Evolutionary conservation across 345 rosid genomes (phyloP).

Genomic region (Gossypium bickii): DNA sequence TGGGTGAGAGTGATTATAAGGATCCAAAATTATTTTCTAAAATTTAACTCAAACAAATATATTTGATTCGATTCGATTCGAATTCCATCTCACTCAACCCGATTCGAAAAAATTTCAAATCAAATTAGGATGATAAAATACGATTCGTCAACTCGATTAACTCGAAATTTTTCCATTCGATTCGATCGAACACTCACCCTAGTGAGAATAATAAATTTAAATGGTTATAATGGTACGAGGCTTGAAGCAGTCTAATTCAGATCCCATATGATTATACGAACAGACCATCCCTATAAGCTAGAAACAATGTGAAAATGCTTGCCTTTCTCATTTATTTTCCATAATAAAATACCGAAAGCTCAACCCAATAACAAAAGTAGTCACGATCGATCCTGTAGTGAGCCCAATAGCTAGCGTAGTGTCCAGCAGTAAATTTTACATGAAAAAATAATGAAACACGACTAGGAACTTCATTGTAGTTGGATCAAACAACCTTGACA

Average conservation of each 20-base stretch:
- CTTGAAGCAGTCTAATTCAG: not conserved
- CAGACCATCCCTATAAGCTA: not conserved
- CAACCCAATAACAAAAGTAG: not conserved
- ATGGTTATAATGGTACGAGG: not conserved
- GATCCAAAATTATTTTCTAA: too few relatives aligned
- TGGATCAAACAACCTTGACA: not conserved
- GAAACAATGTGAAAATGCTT: not conserved
- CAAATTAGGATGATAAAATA: too few relatives aligned
- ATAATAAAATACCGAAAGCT: not conserved
- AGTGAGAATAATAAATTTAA: not conserved
- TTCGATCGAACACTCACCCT: too few relatives aligned
- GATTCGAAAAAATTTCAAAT: too few relatives aligned
- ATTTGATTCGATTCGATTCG: too few relatives aligned
- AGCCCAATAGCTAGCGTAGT: not conserved
- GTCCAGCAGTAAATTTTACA: not conserved
- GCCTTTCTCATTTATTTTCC: not conserved
- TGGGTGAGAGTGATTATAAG: too few relatives aligned
- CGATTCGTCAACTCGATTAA: too few relatives aligned
- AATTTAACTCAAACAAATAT: too few relatives aligned
- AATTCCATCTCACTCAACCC: too few relatives aligned
- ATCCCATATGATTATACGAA: not conserved
- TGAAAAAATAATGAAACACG: not conserved
- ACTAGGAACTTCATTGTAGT: not conserved
- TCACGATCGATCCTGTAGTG: not conserved
- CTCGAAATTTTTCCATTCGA: too few relatives aligned